phyloP scores from a whole-genome alignment of 495 filamentous ascomycete species.

The Podospora comata region DNA sequence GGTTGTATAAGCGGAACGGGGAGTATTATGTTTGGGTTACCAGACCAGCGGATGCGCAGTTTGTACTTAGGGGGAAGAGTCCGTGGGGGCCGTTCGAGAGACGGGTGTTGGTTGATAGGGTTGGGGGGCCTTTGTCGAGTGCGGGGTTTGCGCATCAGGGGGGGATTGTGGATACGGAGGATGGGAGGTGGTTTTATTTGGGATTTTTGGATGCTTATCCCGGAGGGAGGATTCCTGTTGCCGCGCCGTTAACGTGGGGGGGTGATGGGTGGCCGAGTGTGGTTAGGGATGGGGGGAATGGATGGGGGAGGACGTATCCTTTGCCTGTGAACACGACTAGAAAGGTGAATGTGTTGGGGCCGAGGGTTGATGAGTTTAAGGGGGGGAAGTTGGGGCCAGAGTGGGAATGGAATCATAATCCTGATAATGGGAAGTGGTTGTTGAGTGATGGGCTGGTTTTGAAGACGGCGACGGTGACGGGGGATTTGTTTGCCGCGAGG shows the following conservation, averaged over 20 bases:
- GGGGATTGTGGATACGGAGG: conserved; percentile 51
- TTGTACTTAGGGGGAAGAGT: conserved; percentile 47
- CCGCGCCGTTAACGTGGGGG: conserved; percentile 52
- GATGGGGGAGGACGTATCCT: conserved; percentile 47
- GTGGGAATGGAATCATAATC: conserved; percentile 66
- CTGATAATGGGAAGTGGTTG: conserved; percentile 40
- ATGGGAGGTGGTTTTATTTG: conserved; percentile 58
- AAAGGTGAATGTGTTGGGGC: conserved; percentile 30
- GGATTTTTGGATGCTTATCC: conserved; percentile 56
- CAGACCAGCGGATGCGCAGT: conserved; percentile 43
- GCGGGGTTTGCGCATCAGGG: conserved; percentile 54
- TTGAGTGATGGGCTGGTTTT: conserved; percentile 39
- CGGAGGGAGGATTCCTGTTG: conserved; percentile 54
- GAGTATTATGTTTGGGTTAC: conserved; percentile 54
- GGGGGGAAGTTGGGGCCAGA: conserved; percentile 36
- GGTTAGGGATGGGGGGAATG: conserved; percentile 35
- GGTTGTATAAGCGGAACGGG: conserved; percentile 56
- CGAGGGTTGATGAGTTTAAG: conserved; percentile 41
- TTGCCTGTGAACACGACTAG: conserved; percentile 37
- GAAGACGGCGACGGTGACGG: conserved; percentile 50
- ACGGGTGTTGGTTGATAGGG: conserved; percentile 36
- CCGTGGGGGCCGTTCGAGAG: conserved; percentile 47
- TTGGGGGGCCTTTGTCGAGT: conserved; percentile 41
- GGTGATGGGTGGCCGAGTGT: conserved; percentile 50
- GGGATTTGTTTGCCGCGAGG: conserved; percentile 49